Base-by-base conservation (phyloP, 352 stramenopile species). In the Phytophthora europaea region DNA sequence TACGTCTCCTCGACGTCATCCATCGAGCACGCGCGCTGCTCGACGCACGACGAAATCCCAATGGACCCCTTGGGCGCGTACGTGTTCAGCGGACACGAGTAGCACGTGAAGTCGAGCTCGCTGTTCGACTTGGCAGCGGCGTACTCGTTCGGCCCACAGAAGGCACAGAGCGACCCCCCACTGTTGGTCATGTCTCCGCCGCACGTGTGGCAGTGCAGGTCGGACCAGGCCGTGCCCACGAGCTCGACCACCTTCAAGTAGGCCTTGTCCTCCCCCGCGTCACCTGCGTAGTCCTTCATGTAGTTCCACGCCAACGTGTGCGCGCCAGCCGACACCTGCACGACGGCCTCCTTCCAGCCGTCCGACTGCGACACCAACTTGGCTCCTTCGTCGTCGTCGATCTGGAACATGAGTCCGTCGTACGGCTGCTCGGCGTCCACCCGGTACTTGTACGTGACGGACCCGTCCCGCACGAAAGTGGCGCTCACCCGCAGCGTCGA, bases 231-330 rank as follows among this genome's bases (percentile, higher is more conserved):
- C n/a, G 89, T 96, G n/a, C 89, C 87, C 28, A 93, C 86, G 15
- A 96, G 66, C 70, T 94, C 89, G 72, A 96, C 89, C 45, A 94
- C 85, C 60, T 94, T 93, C 59, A 94, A 36, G 47, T 78, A 89
- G 5, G 87, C 87, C 59, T 85, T 86, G 70, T 96, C 89, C 5
- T 86, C 76, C 20, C 89, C 89, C 6, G 71, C 78, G 69, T 96
- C 89, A 16, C 85, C 87, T 5, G 76, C 74, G 61, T 91, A 93
- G 63, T 94, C 85, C 71, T 94, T 96, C 18, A 89, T 85, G 65
- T 93, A 96, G 57, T 94, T 84, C 89, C 89, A 96, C 51, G 81
- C 79, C 60, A 96, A 82, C 18, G 85, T 85, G 61, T 96, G 89
- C 9, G 85, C 78, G 12, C 89, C 89, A 20, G 83, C 67, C 0